Conservation (phyloP, 2,329 filamentous ascomycete genomes). For the Epichloe scottii region DNA sequence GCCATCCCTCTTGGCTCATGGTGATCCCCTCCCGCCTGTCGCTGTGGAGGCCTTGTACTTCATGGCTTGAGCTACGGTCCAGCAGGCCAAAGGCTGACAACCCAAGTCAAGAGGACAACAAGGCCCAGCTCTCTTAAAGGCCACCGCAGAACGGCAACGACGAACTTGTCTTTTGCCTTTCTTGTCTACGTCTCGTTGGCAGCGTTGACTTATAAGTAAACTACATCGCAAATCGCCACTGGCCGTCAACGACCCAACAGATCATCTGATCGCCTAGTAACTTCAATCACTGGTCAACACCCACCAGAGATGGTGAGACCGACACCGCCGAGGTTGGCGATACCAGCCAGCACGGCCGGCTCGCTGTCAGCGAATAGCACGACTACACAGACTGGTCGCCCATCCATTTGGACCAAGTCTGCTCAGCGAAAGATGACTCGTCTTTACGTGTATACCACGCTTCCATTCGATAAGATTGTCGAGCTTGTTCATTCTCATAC, state of each 20-base stretch:
- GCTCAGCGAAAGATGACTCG: conserved; percentile 40
- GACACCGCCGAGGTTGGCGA: conserved; percentile 3
- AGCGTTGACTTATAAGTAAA: too few relatives aligned
- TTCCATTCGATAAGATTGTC: conserved; percentile 38
- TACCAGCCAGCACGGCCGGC: not conserved
- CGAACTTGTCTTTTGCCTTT: too few relatives aligned
- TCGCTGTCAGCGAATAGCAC: conserved; percentile 4
- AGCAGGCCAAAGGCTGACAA: too few relatives aligned
- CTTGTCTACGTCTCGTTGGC: too few relatives aligned
- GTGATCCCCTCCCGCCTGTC: not conserved
- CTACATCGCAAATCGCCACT: too few relatives aligned
- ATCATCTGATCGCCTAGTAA: too few relatives aligned
- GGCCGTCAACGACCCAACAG: too few relatives aligned
- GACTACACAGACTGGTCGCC: conserved; percentile 30
- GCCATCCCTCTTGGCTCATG: not conserved
- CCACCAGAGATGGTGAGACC: not conserved
- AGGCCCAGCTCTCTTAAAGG: too few relatives aligned
- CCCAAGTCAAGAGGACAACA: too few relatives aligned
- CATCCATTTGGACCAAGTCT: conserved; percentile 41
- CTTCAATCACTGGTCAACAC: not conserved
- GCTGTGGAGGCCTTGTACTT: not conserved
- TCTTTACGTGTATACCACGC: conserved; percentile 43
- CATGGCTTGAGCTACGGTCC: too few relatives aligned
- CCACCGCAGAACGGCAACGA: too few relatives aligned
- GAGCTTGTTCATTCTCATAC: conserved; percentile 30